Evolutionary conservation across 116 monocot species (phyloP), one percentile per base, ranked within the genome.

Genomic region (Zostera marina): DNA sequence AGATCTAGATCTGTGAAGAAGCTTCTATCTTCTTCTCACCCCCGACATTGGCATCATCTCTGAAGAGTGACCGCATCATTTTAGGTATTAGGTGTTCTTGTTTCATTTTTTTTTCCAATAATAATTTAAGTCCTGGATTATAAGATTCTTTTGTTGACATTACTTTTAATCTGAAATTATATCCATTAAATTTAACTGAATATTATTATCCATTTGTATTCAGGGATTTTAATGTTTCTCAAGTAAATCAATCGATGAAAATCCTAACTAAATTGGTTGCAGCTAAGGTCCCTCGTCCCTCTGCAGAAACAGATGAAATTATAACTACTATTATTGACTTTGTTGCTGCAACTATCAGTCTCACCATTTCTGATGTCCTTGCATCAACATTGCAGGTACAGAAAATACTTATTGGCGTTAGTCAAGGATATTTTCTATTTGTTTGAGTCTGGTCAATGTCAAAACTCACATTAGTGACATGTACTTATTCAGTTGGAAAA

Each of bases 201-300:
- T n/a, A 12, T 72, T 7, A 59, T 58, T 47, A 12, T 40, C 16
- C 24, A 61, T 47, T 56, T 56, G 46, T 66, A 40, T 42, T 41
- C 78, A 98, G 98, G 69, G 78, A 78, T 74, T 24, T 77, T 64
- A 76, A 81, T 58, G 66, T 67, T 61, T 76, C 78, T 63, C 66
- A 15, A 16, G 53, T 74, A 62, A 98, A 76, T 61, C 84, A 89
- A 61, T 78, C 86, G 25, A 69, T 98, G 48, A 71, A 69, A 72
- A 81, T 98, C 71, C 62, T 84, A 20, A 52, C 74, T 62, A 86
- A 89, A 70, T 59, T 89, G 46, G 63, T 89, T 55, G 74, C 76
- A 21, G 82, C 86, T 19, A 76, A 85, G 24, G 66, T 58, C 25
- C 72, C 68, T 66, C 76, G 72, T 59, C 66, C 68, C 77, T 78